Conservation (phyloP, 805 yeast genomes). For the Hemisphaericaspora nanyangensis region DNA sequence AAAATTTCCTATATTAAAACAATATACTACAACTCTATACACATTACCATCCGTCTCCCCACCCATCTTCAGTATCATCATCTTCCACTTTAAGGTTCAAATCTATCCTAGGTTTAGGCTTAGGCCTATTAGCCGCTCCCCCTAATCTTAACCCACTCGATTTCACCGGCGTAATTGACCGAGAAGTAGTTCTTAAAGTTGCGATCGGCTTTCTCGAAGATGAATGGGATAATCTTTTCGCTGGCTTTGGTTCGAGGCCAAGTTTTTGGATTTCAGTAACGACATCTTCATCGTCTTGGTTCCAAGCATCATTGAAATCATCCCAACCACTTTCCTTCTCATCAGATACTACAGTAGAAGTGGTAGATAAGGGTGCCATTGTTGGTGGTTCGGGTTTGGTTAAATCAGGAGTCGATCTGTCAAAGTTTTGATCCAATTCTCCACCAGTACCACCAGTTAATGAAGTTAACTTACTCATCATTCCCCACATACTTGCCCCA, state of each 20-base stretch:
- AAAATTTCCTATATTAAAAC: too few species aligned
- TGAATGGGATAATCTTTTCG: background rate
- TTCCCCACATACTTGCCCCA: slow-evolving; percentile 33
- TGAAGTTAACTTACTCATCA: slow-evolving; percentile 33
- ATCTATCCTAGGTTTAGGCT: slow-evolving; percentile 15
- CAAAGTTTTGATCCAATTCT: slow-evolving; percentile 32
- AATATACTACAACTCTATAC: too few species aligned
- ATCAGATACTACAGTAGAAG: background rate
- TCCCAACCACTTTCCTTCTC: slow-evolving; percentile 12
- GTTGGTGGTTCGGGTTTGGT: slow-evolving; percentile 26
- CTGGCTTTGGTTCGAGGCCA: slow-evolving; percentile 2
- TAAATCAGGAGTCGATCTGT: slow-evolving; percentile 35
- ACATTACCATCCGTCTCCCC: slow-evolving; percentile 32
- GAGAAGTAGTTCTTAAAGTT: background rate
- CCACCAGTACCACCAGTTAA: slow-evolving; percentile 22
- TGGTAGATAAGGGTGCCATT: slow-evolving; percentile 5
- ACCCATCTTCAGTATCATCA: slow-evolving; percentile 25
- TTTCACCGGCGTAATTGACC: background rate
- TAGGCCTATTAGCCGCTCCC: slow-evolving; percentile 7
- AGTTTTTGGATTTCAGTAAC: slow-evolving; percentile 7
- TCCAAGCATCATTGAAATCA: slow-evolving; percentile 18
- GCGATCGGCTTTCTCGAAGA: background rate
- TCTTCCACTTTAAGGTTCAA: slow-evolving; percentile 23
- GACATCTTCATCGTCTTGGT: slow-evolving; percentile 10
- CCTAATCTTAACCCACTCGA: slow-evolving; percentile 21